Conservation (phyloP, 2,329 filamentous ascomycete species). For the Cordyceps tenuipes region DNA sequence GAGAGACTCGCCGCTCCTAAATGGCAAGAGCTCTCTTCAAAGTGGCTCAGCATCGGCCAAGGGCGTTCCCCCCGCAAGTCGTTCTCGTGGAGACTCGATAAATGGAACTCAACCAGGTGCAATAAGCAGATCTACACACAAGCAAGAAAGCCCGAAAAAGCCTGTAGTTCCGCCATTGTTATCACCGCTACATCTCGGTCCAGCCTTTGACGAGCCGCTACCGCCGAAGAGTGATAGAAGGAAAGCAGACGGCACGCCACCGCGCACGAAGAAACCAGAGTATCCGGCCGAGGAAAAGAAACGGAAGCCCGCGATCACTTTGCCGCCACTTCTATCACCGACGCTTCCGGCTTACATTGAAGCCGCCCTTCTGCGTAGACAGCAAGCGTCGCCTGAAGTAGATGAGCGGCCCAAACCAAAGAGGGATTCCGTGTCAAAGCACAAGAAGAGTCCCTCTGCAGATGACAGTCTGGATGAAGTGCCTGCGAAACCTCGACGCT, state of each 20-base stretch:
- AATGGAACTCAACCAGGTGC: conserved; percentile 33
- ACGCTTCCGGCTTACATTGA: conserved; percentile 46
- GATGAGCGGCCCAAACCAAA: conserved; percentile 10
- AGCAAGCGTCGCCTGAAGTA: conserved; percentile 8
- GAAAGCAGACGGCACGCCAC: conserved; percentile 15
- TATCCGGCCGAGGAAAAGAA: conserved; percentile 27
- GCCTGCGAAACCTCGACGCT: conserved; percentile 16
- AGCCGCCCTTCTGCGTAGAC: conserved; percentile 31
- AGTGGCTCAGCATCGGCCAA: conserved; percentile 18
- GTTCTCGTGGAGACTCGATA: conserved; percentile 31
- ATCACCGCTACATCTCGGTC: conserved; percentile 42
- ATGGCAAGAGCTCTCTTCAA: conserved; percentile 29
- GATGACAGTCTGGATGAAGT: conserved; percentile 28
- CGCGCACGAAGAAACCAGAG: conserved; percentile 18
- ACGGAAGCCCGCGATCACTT: conserved; percentile 26
- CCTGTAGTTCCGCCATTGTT: conserved; percentile 41
- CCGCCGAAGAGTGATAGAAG: conserved; percentile 21
- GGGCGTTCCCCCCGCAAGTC: conserved; percentile 28
- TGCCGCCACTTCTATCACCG: conserved; percentile 47
- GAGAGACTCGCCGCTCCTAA: conserved; percentile 27
- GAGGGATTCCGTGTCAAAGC: conserved; percentile 14
- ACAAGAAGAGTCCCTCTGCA: conserved; percentile 18
- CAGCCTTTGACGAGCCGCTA: conserved; percentile 31
- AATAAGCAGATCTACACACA: conserved; percentile 29
- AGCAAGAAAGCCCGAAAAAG: conserved; percentile 30